Percentiles rank a stretch among this genome's conserved stretches.
Evolutionary conservation across 2,329 filamentous ascomycete species (phyloP).

Genomic region (Bertia moriformis): DNA sequence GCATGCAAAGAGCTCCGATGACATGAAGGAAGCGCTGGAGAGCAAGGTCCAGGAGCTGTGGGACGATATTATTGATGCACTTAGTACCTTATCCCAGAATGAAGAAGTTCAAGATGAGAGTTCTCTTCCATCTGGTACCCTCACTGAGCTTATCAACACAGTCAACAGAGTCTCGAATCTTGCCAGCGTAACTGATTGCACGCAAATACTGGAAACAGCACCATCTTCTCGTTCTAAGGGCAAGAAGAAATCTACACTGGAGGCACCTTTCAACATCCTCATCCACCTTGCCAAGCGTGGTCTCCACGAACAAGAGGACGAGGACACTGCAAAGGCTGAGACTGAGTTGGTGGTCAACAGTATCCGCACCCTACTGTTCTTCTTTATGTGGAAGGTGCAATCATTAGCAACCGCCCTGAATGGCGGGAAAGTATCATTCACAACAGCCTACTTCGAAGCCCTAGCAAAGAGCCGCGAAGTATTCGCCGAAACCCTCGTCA

Average conservation of each 20-base stretch:
- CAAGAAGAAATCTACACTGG: slow-evolving; percentile 3
- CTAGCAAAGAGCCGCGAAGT: slow-evolving; percentile 3
- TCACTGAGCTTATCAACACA: slow-evolving; percentile 37
- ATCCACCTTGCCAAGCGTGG: slow-evolving; percentile 38
- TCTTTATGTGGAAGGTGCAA: slow-evolving; percentile 51
- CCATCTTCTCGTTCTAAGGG: neutral
- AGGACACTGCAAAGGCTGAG: slow-evolving; percentile 21
- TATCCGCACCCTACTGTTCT: slow-evolving; percentile 41
- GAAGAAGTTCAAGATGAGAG: slow-evolving; percentile 33
- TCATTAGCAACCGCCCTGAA: slow-evolving; percentile 20
- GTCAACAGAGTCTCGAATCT: slow-evolving; percentile 42
- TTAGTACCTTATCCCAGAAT: slow-evolving; percentile 33
- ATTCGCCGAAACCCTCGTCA: neutral
- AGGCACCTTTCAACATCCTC: slow-evolving; percentile 31
- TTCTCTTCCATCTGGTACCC: slow-evolving; percentile 28
- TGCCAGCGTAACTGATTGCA: slow-evolving; percentile 40
- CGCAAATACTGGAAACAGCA: slow-evolving; percentile 32
- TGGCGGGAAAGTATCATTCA: slow-evolving; percentile 20
- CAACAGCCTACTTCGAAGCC: slow-evolving; percentile 25
- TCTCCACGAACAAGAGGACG: slow-evolving; percentile 25
- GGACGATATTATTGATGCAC: slow-evolving; percentile 43
- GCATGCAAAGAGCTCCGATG: slow-evolving; percentile 48
- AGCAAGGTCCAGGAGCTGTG: slow-evolving; percentile 46
- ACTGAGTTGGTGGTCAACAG: slow-evolving; percentile 37
- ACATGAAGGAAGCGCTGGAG: slow-evolving; percentile 46